Evolutionary conservation across 148 eudicot genomes (phyloP), one percentile per base, ranked within the genome.

Genomic region (Dysphania ambrosioides): DNA sequence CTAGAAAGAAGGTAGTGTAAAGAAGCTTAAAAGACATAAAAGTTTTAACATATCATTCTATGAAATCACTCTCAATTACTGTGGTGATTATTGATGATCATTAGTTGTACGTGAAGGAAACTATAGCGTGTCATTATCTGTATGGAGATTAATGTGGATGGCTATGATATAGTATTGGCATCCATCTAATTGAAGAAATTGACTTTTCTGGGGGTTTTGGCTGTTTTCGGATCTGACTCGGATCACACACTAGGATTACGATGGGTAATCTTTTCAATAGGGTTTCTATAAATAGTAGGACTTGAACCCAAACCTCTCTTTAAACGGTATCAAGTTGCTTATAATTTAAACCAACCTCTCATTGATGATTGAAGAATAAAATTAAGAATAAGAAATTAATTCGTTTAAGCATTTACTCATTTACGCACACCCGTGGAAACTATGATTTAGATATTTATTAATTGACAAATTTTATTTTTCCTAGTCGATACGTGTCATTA

Each of bases 21-120:
- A 53, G 66, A 72, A 58, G 66, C 64, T 57, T 72, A 61, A 72
- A 58, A 57, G 75, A n/a, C 53, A 58, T 7, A 49, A 58, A 72
- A 72, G 32, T 35, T n/a, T 9, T 35, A 35, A 21, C 1, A 30
- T 18, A 34, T 63, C 1, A 31, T 27, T 31, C 27, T 62, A 32
- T 62, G 40, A 62, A 66, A 66, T 36, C 26, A 36, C 16, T 36
- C 27, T 35, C 29, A 66, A 66, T 8, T 36, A n/a, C 12, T n/a
- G 40, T 23, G 8, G 31, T 66, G 70, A n/a, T n/a, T n/a, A n/a
- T n/a, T n/a, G n/a, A n/a, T n/a, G n/a, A n/a, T 4, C 6, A 47
- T 1, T 47, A 42, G 13, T 47, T 1, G 18, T 58, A 26, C 31
- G 29, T 5, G 13, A 23, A 4, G 51, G 53, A 58, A 30, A 13